A percentile compares a stretch with the other conserved stretches of the same genome.
Conservation (phyloP, 495 filamentous ascomycete genomes). For the Parathielavia hyrcaniae region DNA sequence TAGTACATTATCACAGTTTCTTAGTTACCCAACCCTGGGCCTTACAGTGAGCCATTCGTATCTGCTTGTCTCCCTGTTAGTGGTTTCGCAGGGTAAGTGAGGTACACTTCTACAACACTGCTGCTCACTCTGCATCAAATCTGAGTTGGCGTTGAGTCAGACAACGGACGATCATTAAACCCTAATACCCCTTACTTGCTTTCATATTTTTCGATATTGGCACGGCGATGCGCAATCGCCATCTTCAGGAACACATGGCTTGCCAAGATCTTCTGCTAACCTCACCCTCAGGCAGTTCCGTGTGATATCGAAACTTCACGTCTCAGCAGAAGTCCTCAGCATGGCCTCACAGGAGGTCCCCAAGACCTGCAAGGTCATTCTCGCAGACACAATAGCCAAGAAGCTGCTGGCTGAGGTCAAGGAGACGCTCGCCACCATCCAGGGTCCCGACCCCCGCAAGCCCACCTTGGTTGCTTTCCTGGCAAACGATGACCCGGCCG, state of each 20-base stretch:
- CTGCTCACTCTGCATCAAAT: neutral
- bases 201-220: neutral
- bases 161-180: neutral
- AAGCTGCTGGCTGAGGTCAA: slow-evolving; percentile 69
- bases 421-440: slow-evolving; percentile 61
- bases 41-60: neutral
- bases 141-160: neutral
- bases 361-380: slow-evolving; percentile 82
- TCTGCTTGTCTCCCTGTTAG: neutral
- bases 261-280: slow-evolving; percentile 1
- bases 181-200: neutral
- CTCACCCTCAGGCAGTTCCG: neutral
- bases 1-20: neutral
- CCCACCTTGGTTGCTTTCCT: slow-evolving; percentile 86
- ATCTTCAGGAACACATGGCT: neutral
- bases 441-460: slow-evolving; percentile 41
- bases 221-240: neutral
- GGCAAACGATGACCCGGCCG: slow-evolving; percentile 84
- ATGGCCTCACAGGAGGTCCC: slow-evolving; percentile 44
- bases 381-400: slow-evolving; percentile 77
- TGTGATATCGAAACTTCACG: neutral
- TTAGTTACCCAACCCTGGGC: neutral
- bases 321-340: neutral
- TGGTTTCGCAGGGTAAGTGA: slow-evolving; percentile 23
- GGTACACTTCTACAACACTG: too few relatives aligned